Percentiles rank a stretch among this genome's conserved stretches.
phyloP scores from a whole-genome alignment of 2,329 filamentous ascomycete species.

The Fusarium anguioides region DNA sequence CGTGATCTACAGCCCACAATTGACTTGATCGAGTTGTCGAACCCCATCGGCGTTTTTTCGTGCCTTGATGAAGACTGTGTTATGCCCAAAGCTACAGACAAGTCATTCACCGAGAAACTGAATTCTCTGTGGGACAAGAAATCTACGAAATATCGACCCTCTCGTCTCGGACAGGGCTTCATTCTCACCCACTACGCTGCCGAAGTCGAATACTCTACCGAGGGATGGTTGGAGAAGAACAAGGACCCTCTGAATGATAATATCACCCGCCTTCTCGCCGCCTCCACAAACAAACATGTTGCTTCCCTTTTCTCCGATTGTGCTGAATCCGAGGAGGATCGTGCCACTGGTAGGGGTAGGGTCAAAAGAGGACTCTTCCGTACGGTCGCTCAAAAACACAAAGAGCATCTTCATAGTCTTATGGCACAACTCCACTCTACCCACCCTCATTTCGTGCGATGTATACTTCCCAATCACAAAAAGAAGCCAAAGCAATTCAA shows the following conservation, averaged over 20 bases:
- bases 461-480: slow-evolving; percentile 97
- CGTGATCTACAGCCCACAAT: slow-evolving; percentile 97
- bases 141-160: slow-evolving; percentile 90
- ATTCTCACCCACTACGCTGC: slow-evolving; percentile 97
- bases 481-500: slow-evolving; percentile 95
- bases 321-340: slow-evolving; percentile 80
- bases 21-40: slow-evolving; percentile 93
- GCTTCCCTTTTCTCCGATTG: slow-evolving; percentile 90
- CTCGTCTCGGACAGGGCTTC: slow-evolving; percentile 89
- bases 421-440: slow-evolving; percentile 96
- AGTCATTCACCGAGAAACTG: slow-evolving; percentile 97
- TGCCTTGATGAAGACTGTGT: slow-evolving; percentile 98
- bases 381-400: slow-evolving; percentile 95
- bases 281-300: slow-evolving; percentile 84
- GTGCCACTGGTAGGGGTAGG: slow-evolving; percentile 74
- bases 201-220: slow-evolving; percentile 95
- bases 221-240: slow-evolving; percentile 98
- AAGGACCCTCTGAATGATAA: slow-evolving; percentile 99
- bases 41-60: slow-evolving; percentile 98
- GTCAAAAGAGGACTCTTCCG: slow-evolving; percentile 98
- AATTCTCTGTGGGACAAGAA: slow-evolving; percentile 97
- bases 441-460: slow-evolving; percentile 97
- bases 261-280: slow-evolving; percentile 85
- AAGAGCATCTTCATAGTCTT: slow-evolving; percentile 95
- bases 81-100: slow-evolving; percentile 98